Conservation (phyloP, 352 stramenopile genomes). For the Pythium insidiosum region DNA sequence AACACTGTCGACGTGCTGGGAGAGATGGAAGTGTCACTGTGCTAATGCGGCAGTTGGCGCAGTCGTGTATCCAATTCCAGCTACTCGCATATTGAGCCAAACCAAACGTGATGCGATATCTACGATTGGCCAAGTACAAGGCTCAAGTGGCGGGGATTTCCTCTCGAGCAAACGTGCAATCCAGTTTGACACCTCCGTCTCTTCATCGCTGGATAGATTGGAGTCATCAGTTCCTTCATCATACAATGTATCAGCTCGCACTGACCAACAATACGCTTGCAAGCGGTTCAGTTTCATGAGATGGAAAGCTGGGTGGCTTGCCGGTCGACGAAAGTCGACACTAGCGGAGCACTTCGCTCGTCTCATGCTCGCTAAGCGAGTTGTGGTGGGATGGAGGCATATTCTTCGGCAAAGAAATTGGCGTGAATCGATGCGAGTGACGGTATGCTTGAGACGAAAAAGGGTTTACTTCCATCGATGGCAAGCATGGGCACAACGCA, state of each 20-base stretch:
- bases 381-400: slow-evolving; percentile 11
- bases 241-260: no score
- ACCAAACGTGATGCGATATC: no score
- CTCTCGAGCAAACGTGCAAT: no score
- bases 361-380: slow-evolving; percentile 8
- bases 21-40: background rate
- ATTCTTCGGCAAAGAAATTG: slow-evolving; percentile 9
- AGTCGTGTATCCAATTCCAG: background rate
- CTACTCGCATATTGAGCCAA: no score
- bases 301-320: slow-evolving; percentile 21
- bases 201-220: no score
- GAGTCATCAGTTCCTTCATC: no score
- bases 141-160: no score
- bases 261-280: no score
- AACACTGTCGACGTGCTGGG: background rate
- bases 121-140: background rate
- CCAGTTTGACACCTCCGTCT: no score
- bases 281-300: slow-evolving; percentile 15
- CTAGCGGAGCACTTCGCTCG: slow-evolving; percentile 8
- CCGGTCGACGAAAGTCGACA: slow-evolving; percentile 4
- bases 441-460: background rate
- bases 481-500: background rate
- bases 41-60: background rate
- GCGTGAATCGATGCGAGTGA: slow-evolving; percentile 6
- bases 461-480: slow-evolving; percentile 4